Percentiles rank a stretch among this genome's conserved stretches.
phyloP scores from a whole-genome alignment of 2,329 filamentous ascomycete genomes.

The Fusarium fracticaudum region DNA sequence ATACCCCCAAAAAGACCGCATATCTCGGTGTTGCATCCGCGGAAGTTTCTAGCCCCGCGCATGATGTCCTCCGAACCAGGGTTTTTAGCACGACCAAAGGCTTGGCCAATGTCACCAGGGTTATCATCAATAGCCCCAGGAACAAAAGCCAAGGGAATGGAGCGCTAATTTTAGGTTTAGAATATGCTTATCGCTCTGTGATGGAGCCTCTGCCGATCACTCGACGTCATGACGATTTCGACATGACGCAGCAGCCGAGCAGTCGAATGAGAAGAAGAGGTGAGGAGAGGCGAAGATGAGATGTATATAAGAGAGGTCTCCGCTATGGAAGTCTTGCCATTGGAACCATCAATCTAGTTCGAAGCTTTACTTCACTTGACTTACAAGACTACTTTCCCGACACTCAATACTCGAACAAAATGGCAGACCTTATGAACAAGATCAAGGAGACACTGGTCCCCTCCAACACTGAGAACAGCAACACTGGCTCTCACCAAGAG shows the following conservation, averaged over 20 bases:
- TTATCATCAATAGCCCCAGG: background rate
- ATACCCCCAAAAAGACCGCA: background rate
- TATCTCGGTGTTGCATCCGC: background rate
- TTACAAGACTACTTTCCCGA: background rate
- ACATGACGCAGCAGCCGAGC: conserved; percentile 23
- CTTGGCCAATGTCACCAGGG: conserved; percentile 19
- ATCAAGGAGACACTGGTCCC: conserved; percentile 33
- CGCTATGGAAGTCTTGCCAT: background rate
- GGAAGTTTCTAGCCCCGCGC: background rate
- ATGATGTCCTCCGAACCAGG: conserved; percentile 21
- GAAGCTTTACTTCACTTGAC: background rate
- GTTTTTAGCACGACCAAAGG: background rate
- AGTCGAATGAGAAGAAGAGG: conserved; percentile 4
- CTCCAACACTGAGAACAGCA: background rate
- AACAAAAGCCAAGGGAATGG: conserved; percentile 7
- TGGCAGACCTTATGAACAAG: conserved; percentile 33
- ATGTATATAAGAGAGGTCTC: background rate
- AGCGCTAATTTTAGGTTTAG: conserved; percentile 19
- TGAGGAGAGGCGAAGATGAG: background rate
- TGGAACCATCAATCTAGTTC: accelerated
- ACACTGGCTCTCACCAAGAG: background rate
- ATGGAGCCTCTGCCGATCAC: conserved; percentile 16
- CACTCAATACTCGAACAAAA: background rate
- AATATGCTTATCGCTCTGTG: conserved; percentile 32
- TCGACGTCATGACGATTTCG: conserved; percentile 28